Base-by-base conservation (phyloP, 805 yeast species). In the Brettanomyces bruxellensis region DNA sequence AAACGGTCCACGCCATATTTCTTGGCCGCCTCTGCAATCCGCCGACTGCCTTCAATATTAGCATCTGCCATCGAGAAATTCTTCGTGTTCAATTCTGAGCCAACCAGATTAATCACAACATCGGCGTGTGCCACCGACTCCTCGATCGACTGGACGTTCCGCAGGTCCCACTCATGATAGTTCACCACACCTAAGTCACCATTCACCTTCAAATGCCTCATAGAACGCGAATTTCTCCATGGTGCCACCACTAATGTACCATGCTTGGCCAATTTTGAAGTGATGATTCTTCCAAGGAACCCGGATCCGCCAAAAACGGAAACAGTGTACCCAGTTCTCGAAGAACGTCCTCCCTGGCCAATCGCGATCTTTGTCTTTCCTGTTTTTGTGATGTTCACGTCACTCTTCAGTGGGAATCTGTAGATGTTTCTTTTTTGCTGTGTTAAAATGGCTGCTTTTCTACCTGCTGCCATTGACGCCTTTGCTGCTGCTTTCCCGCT, bases 121-220 rank as follows among this genome's bases (percentile, higher is more conserved):
- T 87, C 95, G 3, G 91, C 80, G 65, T 83, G 80, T 54, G 82
- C 80, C 39, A 87, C 87, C 9, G 86, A 70, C 53, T 84, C 86
- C 61, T 84, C 85, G 51, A 87, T 81, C 12, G 88, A 78, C 58
- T 81, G 69, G 56, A 84, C 54, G 69, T 87, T 87, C 65, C 95
- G 74, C 52, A 87, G 69, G 63, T 87, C 95, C 57, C 85, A 78
- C 65, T 87, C 95, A 52, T 85, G 78, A 63, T 80, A 82, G 67
- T 83, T 84, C 30, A 87, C 88, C 40, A 87, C 95, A 32, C 95
- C 95, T 53, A 86, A 75, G 64, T 87, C 95, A 41, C 95, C 95
- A 42, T 81, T 73, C 46, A 84, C 86, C 68, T 86, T 87, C 55
- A 87, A 71, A 59, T 83, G 86, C 57, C 95, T 75, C 65, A 75